These are phyloP conservation scores for Trypanosomatidae sp. DNA, from an alignment of 208 protist species.

Conservation along the genomic window DNA sequence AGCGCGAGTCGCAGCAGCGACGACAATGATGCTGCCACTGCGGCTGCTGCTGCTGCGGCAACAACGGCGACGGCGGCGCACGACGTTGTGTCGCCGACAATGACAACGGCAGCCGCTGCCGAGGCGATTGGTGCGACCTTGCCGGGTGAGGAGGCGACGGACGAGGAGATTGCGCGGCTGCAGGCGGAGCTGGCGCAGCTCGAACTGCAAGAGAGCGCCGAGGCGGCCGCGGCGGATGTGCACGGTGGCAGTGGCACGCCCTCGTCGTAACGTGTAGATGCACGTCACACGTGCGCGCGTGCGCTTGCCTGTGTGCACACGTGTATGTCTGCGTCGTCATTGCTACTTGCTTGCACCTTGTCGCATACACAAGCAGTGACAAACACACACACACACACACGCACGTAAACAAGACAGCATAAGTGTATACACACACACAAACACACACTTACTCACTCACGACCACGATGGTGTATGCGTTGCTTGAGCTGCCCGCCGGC, in stretches of 20 bases:
- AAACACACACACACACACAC: no score
- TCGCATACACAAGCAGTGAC: no score
- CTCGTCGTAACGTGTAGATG: no score
- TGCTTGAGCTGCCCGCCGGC: conserved; percentile 97
- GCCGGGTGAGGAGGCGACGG: conserved; percentile 4
- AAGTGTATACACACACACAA: conserved; percentile 4
- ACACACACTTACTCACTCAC: conserved; percentile 1
- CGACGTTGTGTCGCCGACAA: background rate
- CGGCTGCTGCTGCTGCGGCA: conserved; percentile 1
- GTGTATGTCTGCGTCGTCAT: no score
- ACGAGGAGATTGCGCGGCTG: conserved; percentile 69
- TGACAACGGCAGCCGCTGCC: background rate
- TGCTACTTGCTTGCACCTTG: no score
- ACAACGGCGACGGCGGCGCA: background rate
- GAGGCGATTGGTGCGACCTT: background rate
- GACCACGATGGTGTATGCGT: conserved; percentile 89
- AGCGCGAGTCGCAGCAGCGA: background rate
- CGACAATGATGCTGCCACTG: background rate
- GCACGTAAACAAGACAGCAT: no score
- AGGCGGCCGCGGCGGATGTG: conserved; percentile 5
- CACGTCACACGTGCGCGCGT: background rate
- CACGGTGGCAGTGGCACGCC: conserved; percentile 1
- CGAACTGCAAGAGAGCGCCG: conserved; percentile 40
- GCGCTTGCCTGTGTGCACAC: no score
- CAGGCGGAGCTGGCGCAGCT: conserved; percentile 76